Evolutionary conservation across 371 early-diverging fungal species (phyloP).

Genomic region (Conidiobolus incongruus): DNA sequence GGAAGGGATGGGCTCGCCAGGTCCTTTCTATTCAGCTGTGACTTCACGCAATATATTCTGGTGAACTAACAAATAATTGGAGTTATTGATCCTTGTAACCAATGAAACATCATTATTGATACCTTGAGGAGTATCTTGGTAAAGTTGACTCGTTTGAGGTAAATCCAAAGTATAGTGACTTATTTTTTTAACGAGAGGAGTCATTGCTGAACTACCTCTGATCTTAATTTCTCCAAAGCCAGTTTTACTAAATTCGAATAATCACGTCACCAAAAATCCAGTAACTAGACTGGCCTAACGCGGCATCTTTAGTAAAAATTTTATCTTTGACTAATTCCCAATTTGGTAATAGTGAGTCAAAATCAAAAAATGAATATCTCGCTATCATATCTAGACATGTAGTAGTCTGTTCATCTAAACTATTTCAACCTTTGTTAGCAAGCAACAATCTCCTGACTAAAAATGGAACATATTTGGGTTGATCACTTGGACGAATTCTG

Average conservation of each 20-base stretch:
- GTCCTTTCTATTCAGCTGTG: constrained; percentile 2
- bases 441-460: constrained; percentile 49
- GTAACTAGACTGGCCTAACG: constrained; percentile 15
- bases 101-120: no score
- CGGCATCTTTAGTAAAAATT: constrained; percentile 4
- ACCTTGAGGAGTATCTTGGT: no score
- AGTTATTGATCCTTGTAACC: no score
- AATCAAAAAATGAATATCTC: constrained; percentile 32
- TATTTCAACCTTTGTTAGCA: constrained; percentile 14
- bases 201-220: no score
- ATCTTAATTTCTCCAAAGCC: no score
- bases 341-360: no score
- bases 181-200: constrained; percentile 10
- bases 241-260: no score
- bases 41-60: not conserved
- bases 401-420: constrained; percentile 36
- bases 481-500: constrained; percentile 40
- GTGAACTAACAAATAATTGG: no score
- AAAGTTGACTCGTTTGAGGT: no score
- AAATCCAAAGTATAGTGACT: no score
- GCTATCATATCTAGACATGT: constrained; percentile 86
- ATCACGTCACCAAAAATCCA: constrained; percentile 59
- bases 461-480: constrained; percentile 56
- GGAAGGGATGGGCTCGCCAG: not conserved
- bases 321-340: constrained; percentile 6